Evolutionary conservation across 352 stramenopile genomes (phyloP), one percentile per base, ranked within the genome.

Genomic region (Thraustochytrium striatum): DNA sequence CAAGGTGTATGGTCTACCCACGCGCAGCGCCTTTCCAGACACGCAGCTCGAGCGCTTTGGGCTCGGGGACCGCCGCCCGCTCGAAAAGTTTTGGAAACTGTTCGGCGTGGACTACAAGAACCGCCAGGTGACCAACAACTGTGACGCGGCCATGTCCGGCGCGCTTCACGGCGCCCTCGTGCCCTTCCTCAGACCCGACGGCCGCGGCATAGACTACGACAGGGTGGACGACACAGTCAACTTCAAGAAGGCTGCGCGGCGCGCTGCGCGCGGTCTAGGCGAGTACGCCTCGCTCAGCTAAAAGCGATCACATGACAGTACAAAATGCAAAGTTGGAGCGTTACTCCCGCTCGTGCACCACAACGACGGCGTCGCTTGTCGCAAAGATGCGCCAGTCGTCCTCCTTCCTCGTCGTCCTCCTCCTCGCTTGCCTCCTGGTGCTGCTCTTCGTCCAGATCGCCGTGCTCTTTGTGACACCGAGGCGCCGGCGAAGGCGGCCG

Each of bases 81-180:
- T 83, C 2, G 2, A 43, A 1, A 75, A 75, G 7, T 84, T 84
- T n/a, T 84, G 81, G 75, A 78, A 83, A 43, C 35, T 84, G 11
- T 72, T 81, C 28, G 55, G 81, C 8, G 55, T 83, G n/a, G 81
- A 84, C 36, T 47, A 68, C n/a, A 1, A 28, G 9, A 72, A 75
- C 13, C 19, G 58, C 9, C 16, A 32, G 16, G 69, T 72, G 7
- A 21, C 35, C 19, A 50, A 82, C 25, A n/a, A 83, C 19, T 84
- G 81, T 32, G 43, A 53, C 2, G 75, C 81, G 30, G 58, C 78
- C 28, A 79, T 72, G 13, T 36, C 32, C 19, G 75, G 65, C 39
- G 38, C 53, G 2, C 81, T 84, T 35, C 81, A 84, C 61, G 25
- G 50, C n/a, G 62, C 57, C n/a, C 59, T 84, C n/a, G n/a, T 75